phyloP scores from a whole-genome alignment of 768 basidiomycete species.

The Guyanaporus albipodus region DNA sequence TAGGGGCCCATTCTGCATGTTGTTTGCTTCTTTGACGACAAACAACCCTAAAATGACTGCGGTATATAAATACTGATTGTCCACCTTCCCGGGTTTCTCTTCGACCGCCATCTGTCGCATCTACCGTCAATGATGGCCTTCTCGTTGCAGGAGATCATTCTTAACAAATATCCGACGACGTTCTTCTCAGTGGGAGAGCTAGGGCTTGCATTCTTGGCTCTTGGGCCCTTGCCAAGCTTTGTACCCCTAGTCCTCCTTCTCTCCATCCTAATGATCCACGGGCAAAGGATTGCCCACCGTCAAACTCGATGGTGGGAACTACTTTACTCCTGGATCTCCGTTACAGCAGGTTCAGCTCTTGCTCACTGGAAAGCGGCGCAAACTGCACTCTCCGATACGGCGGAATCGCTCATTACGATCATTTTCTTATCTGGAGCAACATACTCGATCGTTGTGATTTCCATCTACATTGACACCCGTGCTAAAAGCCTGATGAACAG shows the following conservation, averaged over 20 bases:
- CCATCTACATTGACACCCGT: slow-evolving; percentile 39
- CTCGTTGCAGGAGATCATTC: slow-evolving; percentile 22
- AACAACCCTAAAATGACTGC: slow-evolving; percentile 20
- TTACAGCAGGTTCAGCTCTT: slow-evolving; percentile 41
- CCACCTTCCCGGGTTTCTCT: not conserved
- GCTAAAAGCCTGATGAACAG: slow-evolving; percentile 27
- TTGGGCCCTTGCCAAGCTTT: slow-evolving; percentile 31
- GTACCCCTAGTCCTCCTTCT: slow-evolving; percentile 32
- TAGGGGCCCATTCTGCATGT: too few relatives aligned
- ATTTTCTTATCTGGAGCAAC: slow-evolving; percentile 39
- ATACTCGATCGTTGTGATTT: slow-evolving; percentile 40
- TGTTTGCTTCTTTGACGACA: slow-evolving; percentile 10
- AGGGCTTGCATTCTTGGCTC: slow-evolving; percentile 22
- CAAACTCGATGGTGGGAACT: slow-evolving; percentile 28
- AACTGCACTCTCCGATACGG: slow-evolving; percentile 52
- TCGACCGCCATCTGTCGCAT: slow-evolving; percentile 8
- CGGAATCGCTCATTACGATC: slow-evolving; percentile 47
- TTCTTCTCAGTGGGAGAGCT: slow-evolving; percentile 26
- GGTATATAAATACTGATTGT: slow-evolving; percentile 14
- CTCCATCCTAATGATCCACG: slow-evolving; percentile 27
- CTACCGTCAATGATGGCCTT: too few relatives aligned
- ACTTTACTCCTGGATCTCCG: slow-evolving; percentile 32
- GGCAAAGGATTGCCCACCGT: slow-evolving; percentile 28
- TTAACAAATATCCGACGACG: slow-evolving; percentile 21
- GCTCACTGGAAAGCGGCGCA: slow-evolving; percentile 43